A percentile compares a stretch with the other conserved stretches of the same genome.
phyloP scores from a whole-genome alignment of 2,329 filamentous ascomycete species.

The Colletotrichum sp. region DNA sequence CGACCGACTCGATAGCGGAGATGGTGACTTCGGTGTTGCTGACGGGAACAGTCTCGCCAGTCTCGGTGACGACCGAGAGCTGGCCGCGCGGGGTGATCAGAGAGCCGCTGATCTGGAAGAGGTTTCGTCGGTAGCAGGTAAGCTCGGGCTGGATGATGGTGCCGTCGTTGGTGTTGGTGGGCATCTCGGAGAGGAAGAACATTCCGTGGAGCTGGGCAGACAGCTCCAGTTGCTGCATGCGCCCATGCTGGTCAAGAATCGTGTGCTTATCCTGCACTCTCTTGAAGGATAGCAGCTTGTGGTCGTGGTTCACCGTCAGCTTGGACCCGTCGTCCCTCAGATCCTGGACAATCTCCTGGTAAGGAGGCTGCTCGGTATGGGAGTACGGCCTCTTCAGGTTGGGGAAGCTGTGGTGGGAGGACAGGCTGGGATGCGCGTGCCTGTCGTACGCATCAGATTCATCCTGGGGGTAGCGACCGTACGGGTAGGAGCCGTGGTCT shows the following conservation, averaged over 20 bases:
- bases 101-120: conserved; percentile 94
- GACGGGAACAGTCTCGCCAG: conserved; percentile 84
- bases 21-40: conserved; percentile 85
- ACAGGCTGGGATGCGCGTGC: conserved; percentile 52
- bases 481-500: conserved; percentile 57
- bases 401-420: conserved; percentile 57
- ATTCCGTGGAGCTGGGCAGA: conserved; percentile 83
- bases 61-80: conserved; percentile 81
- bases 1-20: conserved; percentile 92
- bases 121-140: conserved; percentile 93
- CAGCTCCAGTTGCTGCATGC: conserved; percentile 65
- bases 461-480: conserved; percentile 60
- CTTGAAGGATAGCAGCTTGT: conserved; percentile 65
- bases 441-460: conserved; percentile 60
- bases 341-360: conserved; percentile 67
- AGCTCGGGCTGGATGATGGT: conserved; percentile 75
- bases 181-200: conserved; percentile 87
- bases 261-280: conserved; percentile 64
- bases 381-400: conserved; percentile 64
- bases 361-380: conserved; percentile 59
- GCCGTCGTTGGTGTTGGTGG: conserved; percentile 65
- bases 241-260: conserved; percentile 63
- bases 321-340: conserved; percentile 63
- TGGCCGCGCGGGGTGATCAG: conserved; percentile 81
- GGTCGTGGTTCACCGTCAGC: conserved; percentile 63